These are phyloP conservation scores for Carallia pectinifolia DNA, from an alignment of 345 rosid species.

Conservation along the genomic window DNA sequence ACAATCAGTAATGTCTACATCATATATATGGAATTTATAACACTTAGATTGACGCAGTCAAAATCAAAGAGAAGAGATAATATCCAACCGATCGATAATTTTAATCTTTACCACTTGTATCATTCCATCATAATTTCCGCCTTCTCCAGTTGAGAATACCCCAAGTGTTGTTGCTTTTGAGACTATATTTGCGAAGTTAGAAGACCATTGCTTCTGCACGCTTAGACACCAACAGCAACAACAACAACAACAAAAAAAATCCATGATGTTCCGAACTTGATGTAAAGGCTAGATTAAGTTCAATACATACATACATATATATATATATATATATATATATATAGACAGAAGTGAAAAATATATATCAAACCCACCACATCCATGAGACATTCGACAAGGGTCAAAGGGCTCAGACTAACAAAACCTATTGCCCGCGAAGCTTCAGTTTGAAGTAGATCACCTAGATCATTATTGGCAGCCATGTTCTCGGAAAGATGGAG, in stretches of 20 bases:
- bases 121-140: constrained; percentile 30
- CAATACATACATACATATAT: too few species aligned
- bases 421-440: constrained; percentile 29
- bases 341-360: not conserved
- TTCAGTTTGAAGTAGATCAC: constrained; percentile 20
- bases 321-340: too few species aligned
- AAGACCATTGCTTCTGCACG: constrained; percentile 43
- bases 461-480: constrained; percentile 1
- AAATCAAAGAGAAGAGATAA: not conserved
- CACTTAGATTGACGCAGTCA: not conserved
- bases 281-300: not conserved
- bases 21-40: not conserved
- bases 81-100: not conserved
- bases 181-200: constrained; percentile 36
- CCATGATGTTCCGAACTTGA: not conserved
- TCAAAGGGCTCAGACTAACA: constrained; percentile 14
- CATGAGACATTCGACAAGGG: constrained; percentile 39
- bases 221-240: constrained; percentile 5
- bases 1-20: too few species aligned
- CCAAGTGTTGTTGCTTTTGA: constrained; percentile 39
- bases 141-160: constrained; percentile 28
- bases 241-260: not conserved
- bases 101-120: constrained; percentile 45
- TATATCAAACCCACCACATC: constrained; percentile 26
- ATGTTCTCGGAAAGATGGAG: not conserved